Evolutionary conservation across 139 green algal species (phyloP).

Genomic region (Yamagishiella unicocca): DNA sequence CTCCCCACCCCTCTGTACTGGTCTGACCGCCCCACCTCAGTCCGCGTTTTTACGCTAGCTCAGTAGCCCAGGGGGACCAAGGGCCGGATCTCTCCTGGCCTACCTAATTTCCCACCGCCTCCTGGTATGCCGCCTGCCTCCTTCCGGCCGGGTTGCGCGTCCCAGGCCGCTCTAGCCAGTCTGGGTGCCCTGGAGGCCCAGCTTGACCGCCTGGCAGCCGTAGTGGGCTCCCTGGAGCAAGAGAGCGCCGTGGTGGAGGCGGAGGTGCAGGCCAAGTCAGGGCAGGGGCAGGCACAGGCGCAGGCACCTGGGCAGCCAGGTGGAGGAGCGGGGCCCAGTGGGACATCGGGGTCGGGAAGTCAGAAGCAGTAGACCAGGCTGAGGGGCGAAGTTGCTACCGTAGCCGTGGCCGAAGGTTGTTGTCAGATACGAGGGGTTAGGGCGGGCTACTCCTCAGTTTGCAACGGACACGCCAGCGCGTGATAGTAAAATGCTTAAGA

Average conservation of each 20-base stretch:
- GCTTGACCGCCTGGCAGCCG: constrained; percentile 30
- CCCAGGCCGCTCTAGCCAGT: constrained; percentile 9
- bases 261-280: neutral
- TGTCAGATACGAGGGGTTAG: too few species aligned
- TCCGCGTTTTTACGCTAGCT: too few species aligned
- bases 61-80: too few species aligned
- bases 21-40: too few species aligned
- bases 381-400: too few species aligned
- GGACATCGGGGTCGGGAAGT: neutral
- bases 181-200: constrained; percentile 17
- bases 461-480: too few species aligned
- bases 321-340: neutral
- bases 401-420: too few species aligned
- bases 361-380: neutral
- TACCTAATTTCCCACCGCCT: neutral
- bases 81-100: too few species aligned
- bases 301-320: neutral
- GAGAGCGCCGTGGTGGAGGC: neutral
- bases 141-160: too few species aligned
- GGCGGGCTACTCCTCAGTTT: too few species aligned
- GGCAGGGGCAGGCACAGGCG: neutral
- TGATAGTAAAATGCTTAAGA: too few species aligned
- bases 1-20: too few species aligned
- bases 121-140: neutral
- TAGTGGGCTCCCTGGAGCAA: constrained; percentile 28